Evolutionary conservation across 78 protist genomes (phyloP).

Genomic region (slime mould (Dictyostelium discoideum)): dicty_2.7 NC_007089.4:2945501-2946000

Average conservation of each 20-base stretch:
- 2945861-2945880: not conserved
- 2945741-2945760: conserved; percentile 27
- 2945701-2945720: conserved; percentile 43
- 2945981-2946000: not conserved
- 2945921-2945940: not conserved
- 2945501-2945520: conserved; percentile 79
- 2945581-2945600: conserved; percentile 30
- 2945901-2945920: not conserved
- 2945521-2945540: conserved; percentile 49
- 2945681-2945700: conserved; percentile 77
- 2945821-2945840: not conserved
- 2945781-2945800: conserved; percentile 72
- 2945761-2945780: conserved; percentile 77
- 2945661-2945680: conserved; percentile 46
- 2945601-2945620: conserved; percentile 40
- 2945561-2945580: conserved; percentile 11
- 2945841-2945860: not conserved
- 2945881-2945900: too few species aligned
- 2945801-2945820: conserved; percentile 77
- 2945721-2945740: conserved; percentile 43
- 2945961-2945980: not conserved
- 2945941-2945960: too few species aligned
- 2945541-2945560: conserved; percentile 70
- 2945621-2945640: conserved; percentile 56
- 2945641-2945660: conserved; percentile 26